Evolutionary conservation across 106 monocot species (phyloP), one percentile per base, ranked within the genome.

Genomic region (Hemerocallis citrina): DNA sequence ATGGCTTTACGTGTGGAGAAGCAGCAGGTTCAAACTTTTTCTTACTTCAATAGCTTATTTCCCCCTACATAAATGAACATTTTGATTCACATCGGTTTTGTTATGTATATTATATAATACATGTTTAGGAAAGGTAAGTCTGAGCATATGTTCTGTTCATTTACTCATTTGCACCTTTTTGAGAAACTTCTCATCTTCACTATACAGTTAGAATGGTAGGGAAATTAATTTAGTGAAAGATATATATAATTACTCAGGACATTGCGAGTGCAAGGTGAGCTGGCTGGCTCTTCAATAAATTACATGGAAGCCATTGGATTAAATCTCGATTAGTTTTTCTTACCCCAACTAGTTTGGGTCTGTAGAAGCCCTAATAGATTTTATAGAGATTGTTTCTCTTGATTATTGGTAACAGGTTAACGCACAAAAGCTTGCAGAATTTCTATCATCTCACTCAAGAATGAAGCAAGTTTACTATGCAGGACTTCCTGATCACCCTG

Each of bases 1-100:
- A 88, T 98, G 98, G 79, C 88, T 61, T 73, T 98, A 64, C 81
- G 98, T 55, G 79, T 98, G 37, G 92, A 98, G 69, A 92, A 88
- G 56, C 98, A 98, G 63, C 98, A 98, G 85, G 98, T 98, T 38
- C 13, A 32, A 57, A 33, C 44, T 57, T 19, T 20, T 34, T 20
- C 23, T 36, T 1, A 29, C 21, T 59, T 24, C 24, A 1, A 4
- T 24, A 24, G 54, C 39, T 40, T 13, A 13, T 59, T 23, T 40
- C 14, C 19, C 21, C n/a, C 10, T 5, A 15, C 4, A 59, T 39
- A 34, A 14, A 59, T 12, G 5, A 40, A 24, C 25, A 38, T 38
- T 17, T 14, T 54, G 51, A 3, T 28, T 54, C 16, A 30, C 3
- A 10, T 6, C n/a, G 31, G 12, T 15, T 31, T 54, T 31, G 28